Base-by-base conservation (phyloP, 495 filamentous ascomycete genomes). In the Penicillium cosmopolitanum region DNA sequence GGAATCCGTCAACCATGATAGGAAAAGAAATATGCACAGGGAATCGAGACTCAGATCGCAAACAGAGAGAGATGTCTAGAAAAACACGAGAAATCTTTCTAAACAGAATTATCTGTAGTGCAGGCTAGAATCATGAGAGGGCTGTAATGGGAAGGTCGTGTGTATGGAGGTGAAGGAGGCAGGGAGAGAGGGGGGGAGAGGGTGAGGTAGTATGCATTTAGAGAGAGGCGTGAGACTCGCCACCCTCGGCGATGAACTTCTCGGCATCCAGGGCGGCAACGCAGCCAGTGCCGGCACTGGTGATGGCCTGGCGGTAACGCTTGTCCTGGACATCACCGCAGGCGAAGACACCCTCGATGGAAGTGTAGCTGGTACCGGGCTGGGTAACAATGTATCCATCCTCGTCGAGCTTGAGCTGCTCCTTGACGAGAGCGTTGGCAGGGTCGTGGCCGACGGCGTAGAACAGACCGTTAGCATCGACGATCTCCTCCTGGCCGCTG, bases 281-380 rank as follows among this genome's bases (percentile, higher is more conserved):
- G 73, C 95, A 98, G 64, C 95, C 95, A 59, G 94, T 86, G 93
- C 94, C 94, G 67, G 95, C 95, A 81, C 92, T 96, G 52, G 95
- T 98, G 66, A 98, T 93, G 55, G 95, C 95, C 79, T 98, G 95
- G 70, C 96, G 84, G 75, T 99, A 99, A 66, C 89, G 87, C 85
- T 97, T 98, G 72, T 99, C 96, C 80, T 98, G 96, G 18, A 99
- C 95, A 70, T 99, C 95, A 51, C 95, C 95, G 46, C 93, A 94
- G 52, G 95, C 95, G 73, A 98, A 99, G 9, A 99, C 91, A 67
- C 95, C 95, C 71, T 92, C 85, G 5, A 96, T 73, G 72, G 86
- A 96, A 44, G 95, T 99, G 62, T 87, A 83, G 62, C 91, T 91
- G 51, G 92, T 94, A 31, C 95, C 95, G 3, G 94, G 88, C 73